phyloP scores from a whole-genome alignment of 2,329 filamentous ascomycete genomes.

The Cordyceps javanica region DNA sequence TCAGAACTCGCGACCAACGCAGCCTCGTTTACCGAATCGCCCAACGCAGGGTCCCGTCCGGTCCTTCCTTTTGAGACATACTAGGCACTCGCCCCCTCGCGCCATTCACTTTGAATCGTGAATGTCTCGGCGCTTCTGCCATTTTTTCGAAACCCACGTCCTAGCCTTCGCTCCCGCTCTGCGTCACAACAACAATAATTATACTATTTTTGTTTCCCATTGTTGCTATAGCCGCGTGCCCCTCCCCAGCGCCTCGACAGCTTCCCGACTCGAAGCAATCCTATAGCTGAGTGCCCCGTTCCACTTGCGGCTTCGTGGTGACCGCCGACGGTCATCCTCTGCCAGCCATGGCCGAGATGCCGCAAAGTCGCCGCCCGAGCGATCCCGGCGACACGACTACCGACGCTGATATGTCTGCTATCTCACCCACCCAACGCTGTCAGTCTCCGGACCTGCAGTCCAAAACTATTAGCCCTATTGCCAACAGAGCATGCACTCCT shows the following conservation, averaged over 20 bases:
- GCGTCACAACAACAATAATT: background rate
- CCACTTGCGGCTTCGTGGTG: background rate
- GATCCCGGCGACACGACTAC: background rate
- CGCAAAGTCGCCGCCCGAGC: background rate
- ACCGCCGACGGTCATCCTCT: background rate
- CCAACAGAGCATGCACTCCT: slow-evolving; percentile 18
- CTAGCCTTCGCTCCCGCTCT: background rate
- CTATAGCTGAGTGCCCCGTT: background rate
- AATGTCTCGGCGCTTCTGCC: slow-evolving; percentile 10
- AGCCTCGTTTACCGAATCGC: background rate
- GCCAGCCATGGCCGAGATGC: background rate
- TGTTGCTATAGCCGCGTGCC: background rate
- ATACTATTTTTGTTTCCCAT: background rate
- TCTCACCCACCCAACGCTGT: background rate
- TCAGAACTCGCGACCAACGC: background rate
- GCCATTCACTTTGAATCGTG: slow-evolving; percentile 2
- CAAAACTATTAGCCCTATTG: slow-evolving; percentile 13
- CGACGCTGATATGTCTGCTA: background rate
- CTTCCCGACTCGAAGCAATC: background rate
- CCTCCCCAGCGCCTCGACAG: background rate
- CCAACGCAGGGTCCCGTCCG: background rate
- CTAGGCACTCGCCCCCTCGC: background rate
- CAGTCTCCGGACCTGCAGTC: background rate
- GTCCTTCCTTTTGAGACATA: slow-evolving; percentile 7
- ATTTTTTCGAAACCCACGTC: slow-evolving; percentile 3